Conservation (phyloP, 345 rosid species). For the Acer yangbiense region DNA sequence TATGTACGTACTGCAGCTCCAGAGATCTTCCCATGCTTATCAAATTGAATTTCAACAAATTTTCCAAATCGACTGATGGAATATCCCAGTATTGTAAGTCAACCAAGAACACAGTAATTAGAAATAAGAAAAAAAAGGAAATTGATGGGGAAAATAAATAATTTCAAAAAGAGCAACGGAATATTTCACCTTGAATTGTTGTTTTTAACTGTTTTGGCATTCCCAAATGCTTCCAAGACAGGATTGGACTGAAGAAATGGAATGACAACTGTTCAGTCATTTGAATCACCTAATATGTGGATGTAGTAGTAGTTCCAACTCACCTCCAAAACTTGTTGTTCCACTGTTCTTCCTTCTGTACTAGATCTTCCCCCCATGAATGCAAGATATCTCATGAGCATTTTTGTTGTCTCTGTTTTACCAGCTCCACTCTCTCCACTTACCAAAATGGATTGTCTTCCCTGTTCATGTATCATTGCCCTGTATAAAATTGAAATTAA, state of each 20-base stretch:
- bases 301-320: constrained; percentile 12
- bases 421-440: constrained; percentile 99
- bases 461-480: constrained; percentile 75
- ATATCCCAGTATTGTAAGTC: constrained; percentile 8
- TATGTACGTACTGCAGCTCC: constrained; percentile 88
- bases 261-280: constrained; percentile 15
- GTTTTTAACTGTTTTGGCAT: constrained; percentile 85
- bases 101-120: background rate
- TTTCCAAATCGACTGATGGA: constrained; percentile 78
- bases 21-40: constrained; percentile 77
- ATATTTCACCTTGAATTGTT: constrained; percentile 78
- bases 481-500: constrained; percentile 24
- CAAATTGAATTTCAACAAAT: constrained; percentile 91
- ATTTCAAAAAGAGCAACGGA: background rate
- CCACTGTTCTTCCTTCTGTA: constrained; percentile 75
- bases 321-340: constrained; percentile 82
- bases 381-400: constrained; percentile 93
- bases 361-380: constrained; percentile 82
- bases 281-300: constrained; percentile 14
- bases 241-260: constrained; percentile 71
- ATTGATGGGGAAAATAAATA: background rate
- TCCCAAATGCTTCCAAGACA: constrained; percentile 93
- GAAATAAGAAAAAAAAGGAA: background rate
- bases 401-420: constrained; percentile 89
- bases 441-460: constrained; percentile 68